phyloP scores from a whole-genome alignment of 345 rosid genomes.

The Sisymbrium altissimum region DNA sequence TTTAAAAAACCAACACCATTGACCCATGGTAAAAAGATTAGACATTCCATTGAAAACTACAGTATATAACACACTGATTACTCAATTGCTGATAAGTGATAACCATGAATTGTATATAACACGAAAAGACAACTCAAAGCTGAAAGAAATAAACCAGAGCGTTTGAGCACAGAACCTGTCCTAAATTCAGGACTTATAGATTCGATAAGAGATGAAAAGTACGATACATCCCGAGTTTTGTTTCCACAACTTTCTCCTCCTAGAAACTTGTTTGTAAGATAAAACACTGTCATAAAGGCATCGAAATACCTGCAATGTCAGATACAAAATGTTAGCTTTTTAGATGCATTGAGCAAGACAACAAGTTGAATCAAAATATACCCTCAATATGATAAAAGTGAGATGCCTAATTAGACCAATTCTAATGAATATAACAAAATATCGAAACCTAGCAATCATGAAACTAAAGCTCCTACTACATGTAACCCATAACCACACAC shows the following conservation, averaged over 20 bases:
- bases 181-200: not conserved
- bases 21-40: not conserved
- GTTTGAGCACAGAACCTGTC: not conserved
- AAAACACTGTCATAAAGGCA: conserved; percentile 29
- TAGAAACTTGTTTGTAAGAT: conserved; percentile 6
- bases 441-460: not conserved
- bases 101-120: not conserved
- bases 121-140: not conserved
- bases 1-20: not conserved
- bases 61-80: not conserved
- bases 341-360: not conserved
- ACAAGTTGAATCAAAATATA: not conserved
- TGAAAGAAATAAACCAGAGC: not conserved
- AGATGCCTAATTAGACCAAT: not conserved
- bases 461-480: not conserved
- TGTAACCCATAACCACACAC: not conserved
- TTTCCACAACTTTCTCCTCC: not conserved
- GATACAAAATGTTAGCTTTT: not conserved
- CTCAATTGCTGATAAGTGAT: not conserved
- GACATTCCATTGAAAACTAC: not conserved
- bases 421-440: not conserved
- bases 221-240: not conserved
- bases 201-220: not conserved
- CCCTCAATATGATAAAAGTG: not conserved
- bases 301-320: conserved; percentile 28